These are phyloP conservation scores for Claviceps sorghi DNA, from an alignment of 2,329 filamentous ascomycete species.

Conservation along the genomic window DNA sequence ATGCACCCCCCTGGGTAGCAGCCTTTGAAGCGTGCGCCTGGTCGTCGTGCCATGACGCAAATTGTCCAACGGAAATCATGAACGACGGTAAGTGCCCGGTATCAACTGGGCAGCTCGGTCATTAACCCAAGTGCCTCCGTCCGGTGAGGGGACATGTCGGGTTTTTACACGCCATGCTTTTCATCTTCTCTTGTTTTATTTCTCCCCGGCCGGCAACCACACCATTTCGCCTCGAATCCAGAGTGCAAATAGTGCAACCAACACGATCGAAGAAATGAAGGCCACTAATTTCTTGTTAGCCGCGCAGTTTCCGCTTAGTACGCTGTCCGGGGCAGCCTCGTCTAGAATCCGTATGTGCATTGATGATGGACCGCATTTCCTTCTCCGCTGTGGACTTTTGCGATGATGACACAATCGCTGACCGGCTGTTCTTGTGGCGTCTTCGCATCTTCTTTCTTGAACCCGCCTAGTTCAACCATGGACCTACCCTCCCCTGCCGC, in stretches of 20 bases:
- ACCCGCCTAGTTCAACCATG: constrained; percentile 10
- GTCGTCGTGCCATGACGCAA: not conserved
- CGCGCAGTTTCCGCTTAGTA: constrained; percentile 2
- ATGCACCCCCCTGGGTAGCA: too few species aligned
- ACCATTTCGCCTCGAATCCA: not conserved
- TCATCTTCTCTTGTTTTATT: not conserved
- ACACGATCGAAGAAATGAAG: not conserved
- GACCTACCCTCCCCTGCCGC: constrained; percentile 18
- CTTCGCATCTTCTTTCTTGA: not conserved
- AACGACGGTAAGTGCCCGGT: not conserved
- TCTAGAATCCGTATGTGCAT: constrained; percentile 2
- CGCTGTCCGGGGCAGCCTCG: not conserved
- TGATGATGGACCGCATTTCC: not conserved
- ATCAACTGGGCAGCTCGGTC: too few species aligned
- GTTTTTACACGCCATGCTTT: too few species aligned
- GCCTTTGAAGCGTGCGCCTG: not conserved
- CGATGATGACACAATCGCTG: not conserved
- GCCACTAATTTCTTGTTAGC: not conserved
- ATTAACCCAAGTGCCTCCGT: too few species aligned
- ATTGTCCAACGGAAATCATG: not conserved
- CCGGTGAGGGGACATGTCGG: too few species aligned
- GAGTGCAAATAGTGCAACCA: not conserved
- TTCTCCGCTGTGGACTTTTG: not conserved
- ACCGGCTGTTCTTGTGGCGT: not conserved
- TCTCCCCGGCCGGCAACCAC: not conserved